These are phyloP conservation scores for Botrytis pseudocinerea DNA, from an alignment of 2,329 filamentous ascomycete genomes.

Conservation along the genomic window DNA sequence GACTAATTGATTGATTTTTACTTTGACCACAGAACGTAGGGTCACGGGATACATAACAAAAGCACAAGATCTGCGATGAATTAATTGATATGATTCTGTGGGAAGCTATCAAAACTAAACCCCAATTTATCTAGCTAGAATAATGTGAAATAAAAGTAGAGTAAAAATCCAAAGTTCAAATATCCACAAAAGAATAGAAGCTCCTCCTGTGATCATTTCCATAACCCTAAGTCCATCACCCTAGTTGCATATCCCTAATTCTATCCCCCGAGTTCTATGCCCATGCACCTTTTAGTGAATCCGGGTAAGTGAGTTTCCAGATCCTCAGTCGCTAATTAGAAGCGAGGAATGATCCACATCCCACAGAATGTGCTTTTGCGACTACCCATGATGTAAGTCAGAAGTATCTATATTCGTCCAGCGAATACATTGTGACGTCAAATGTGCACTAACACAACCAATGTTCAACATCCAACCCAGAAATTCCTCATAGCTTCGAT, in stretches of 20 bases:
- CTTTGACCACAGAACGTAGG: background rate
- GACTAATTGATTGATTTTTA: background rate
- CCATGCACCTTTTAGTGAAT: background rate
- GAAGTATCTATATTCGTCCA: background rate
- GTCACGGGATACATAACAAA: background rate
- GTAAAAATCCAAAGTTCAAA: background rate
- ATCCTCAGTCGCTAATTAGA: background rate
- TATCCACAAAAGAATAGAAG: background rate
- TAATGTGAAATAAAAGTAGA: background rate
- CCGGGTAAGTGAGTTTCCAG: rapidly evolving
- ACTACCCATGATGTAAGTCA: background rate
- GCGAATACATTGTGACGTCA: background rate
- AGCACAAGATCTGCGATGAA: background rate
- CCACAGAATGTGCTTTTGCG: no score
- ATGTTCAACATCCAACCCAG: no score
- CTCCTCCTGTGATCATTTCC: background rate
- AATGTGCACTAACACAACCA: background rate
- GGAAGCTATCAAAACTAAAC: background rate
- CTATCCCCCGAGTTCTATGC: background rate
- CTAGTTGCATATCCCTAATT: background rate
- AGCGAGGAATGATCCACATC: background rate
- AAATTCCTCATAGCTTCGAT: rapidly evolving
- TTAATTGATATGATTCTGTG: background rate
- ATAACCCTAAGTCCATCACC: background rate
- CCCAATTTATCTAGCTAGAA: background rate